phyloP scores from a whole-genome alignment of 2,329 filamentous ascomycete species.

The Didymella pinodella region DNA sequence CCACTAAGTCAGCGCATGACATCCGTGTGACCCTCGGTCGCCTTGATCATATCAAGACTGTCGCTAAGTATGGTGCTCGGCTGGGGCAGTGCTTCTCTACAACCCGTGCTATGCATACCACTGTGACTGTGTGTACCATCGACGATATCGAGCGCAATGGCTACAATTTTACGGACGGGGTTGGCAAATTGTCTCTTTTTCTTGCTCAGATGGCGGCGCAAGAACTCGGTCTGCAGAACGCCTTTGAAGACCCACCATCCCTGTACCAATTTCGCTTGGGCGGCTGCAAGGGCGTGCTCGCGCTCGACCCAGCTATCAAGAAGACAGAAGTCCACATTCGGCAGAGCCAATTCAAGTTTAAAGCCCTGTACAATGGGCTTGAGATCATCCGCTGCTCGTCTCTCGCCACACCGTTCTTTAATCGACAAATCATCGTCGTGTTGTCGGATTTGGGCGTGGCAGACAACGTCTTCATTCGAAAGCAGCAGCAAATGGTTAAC shows the following conservation, averaged over 20 bases:
- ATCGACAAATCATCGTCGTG: conserved; percentile 89
- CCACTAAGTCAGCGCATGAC: conserved; percentile 71
- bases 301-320: conserved; percentile 73
- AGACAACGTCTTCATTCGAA: conserved; percentile 69
- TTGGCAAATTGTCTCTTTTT: conserved; percentile 87
- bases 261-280: conserved; percentile 92
- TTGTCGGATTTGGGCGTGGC: conserved; percentile 78
- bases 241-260: conserved; percentile 69
- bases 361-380: conserved; percentile 71
- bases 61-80: conserved; percentile 90
- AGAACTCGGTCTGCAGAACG: conserved; percentile 69
- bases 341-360: conserved; percentile 88
- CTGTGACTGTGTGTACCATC: conserved; percentile 66
- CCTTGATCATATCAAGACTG: conserved; percentile 78
- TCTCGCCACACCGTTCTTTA: conserved; percentile 79
- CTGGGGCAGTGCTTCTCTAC: conserved; percentile 97
- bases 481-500: conserved; percentile 72
- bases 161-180: conserved; percentile 86
- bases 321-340: conserved; percentile 78
- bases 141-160: conserved; percentile 74
- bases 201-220: conserved; percentile 76
- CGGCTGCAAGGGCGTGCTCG: conserved; percentile 89
- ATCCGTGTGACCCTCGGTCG: conserved; percentile 89
- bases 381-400: conserved; percentile 87
- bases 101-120: conserved; percentile 76